These are phyloP conservation scores for Coniochaeta sp. DNA, from an alignment of 2,329 filamentous ascomycete species.

Conservation along the genomic window DNA sequence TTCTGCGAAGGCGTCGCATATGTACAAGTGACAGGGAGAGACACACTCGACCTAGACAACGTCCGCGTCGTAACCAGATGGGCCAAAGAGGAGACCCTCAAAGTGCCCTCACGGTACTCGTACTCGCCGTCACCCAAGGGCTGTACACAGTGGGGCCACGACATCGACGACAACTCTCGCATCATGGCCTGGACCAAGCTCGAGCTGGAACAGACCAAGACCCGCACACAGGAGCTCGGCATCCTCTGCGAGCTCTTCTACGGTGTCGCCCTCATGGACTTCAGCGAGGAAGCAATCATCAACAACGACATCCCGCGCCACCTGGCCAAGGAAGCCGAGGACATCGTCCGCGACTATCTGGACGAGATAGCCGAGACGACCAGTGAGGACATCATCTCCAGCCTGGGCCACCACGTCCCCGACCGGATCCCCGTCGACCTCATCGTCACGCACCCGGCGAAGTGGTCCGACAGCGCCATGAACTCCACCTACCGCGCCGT, in stretches of 20 bases:
- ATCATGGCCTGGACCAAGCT: conserved; percentile 13
- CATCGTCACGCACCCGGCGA: conserved; percentile 14
- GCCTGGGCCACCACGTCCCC: conserved; percentile 9
- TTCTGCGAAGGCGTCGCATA: conserved; percentile 9
- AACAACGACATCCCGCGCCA: conserved; percentile 12
- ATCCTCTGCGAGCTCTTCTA: conserved; percentile 9
- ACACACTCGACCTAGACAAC: conserved; percentile 7
- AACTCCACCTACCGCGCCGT: conserved; percentile 13
- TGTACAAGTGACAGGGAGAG: conserved; percentile 7
- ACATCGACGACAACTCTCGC: conserved; percentile 14
- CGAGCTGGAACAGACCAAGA: conserved; percentile 9
- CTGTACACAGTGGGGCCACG: conserved; percentile 12
- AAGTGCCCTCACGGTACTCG: conserved; percentile 11
- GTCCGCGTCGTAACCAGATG: conserved; percentile 11
- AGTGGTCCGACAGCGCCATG: conserved; percentile 12
- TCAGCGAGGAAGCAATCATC: conserved; percentile 10
- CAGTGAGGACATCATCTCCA: conserved; percentile 7
- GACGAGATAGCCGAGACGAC: conserved; percentile 12
- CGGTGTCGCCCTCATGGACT: conserved; percentile 6
- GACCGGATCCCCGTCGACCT: conserved; percentile 10
- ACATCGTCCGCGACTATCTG: conserved; percentile 13
- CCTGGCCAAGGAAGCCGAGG: conserved; percentile 12
- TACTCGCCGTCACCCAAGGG: conserved; percentile 12
- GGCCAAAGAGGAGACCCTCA: conserved; percentile 8
- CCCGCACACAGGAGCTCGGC: conserved; percentile 7